Percentiles rank a stretch among this genome's conserved stretches.
phyloP scores from a whole-genome alignment of 495 filamentous ascomycete species.

The Aspergillus ellipticus region DNA sequence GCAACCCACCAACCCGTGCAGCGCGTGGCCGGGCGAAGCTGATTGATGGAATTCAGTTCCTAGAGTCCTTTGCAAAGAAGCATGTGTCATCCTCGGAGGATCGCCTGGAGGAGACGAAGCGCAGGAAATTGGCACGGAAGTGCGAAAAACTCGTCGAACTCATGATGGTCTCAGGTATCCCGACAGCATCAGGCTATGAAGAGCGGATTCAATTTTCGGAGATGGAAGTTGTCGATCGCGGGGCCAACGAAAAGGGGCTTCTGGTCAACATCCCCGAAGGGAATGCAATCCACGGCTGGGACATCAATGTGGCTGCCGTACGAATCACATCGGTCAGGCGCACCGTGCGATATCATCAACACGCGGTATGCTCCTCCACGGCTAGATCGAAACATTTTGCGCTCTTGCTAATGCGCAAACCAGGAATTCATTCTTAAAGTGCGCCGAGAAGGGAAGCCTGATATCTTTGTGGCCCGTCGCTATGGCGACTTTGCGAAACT shows the following conservation, averaged over 20 bases:
- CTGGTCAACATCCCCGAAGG: slow-evolving; percentile 84
- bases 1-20: not conserved
- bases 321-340: slow-evolving; percentile 75
- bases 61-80: slow-evolving; percentile 97
- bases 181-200: slow-evolving; percentile 94
- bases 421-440: slow-evolving; percentile 90
- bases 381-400: not conserved
- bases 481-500: slow-evolving; percentile 85
- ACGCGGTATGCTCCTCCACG: slow-evolving; percentile 61
- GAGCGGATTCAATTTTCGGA: slow-evolving; percentile 94
- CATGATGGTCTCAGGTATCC: slow-evolving; percentile 98
- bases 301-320: slow-evolving; percentile 92
- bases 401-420: slow-evolving; percentile 4
- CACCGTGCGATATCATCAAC: slow-evolving; percentile 84
- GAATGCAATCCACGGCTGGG: slow-evolving; percentile 89
- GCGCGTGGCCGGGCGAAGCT: not conserved
- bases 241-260: slow-evolving; percentile 85
- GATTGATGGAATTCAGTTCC: slow-evolving; percentile 56
- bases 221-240: slow-evolving; percentile 90
- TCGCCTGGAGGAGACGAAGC: slow-evolving; percentile 91
- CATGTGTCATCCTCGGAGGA: slow-evolving; percentile 97
- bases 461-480: slow-evolving; percentile 74
- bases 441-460: slow-evolving; percentile 64
- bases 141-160: slow-evolving; percentile 92
- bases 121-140: slow-evolving; percentile 86